These are phyloP conservation scores for Angomonas ambiguus DNA, from an alignment of 208 protist species.

Conservation along the genomic window DNA sequence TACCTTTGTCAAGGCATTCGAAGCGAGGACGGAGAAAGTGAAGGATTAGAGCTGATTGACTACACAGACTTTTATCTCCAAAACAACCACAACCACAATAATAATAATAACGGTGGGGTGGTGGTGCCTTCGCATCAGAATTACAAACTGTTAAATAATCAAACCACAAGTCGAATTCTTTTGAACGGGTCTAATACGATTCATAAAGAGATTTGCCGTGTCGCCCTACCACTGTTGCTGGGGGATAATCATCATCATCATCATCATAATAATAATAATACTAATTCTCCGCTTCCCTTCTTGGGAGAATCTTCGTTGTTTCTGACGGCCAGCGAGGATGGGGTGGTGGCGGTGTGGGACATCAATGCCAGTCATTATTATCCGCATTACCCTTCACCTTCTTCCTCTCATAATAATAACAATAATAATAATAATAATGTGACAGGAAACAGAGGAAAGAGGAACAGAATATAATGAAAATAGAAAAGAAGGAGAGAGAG, in stretches of 20 bases:
- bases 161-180: not conserved
- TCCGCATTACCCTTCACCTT: no score
- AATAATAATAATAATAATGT: not conserved
- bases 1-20: conserved; percentile 48
- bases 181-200: conserved; percentile 27
- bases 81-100: no score
- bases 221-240: conserved; percentile 50
- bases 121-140: no score
- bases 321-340: conserved; percentile 82
- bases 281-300: no score
- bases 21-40: conserved; percentile 74
- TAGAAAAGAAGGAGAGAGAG: conserved; percentile 2
- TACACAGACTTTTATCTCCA: conserved; percentile 5
- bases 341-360: conserved; percentile 69
- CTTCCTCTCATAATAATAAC: not conserved
- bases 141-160: not conserved
- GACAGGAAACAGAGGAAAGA: not conserved
- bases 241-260: conserved; percentile 20
- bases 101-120: no score
- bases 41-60: conserved; percentile 45
- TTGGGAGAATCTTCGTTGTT: no score
- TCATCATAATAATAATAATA: no score
- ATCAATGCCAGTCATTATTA: conserved; percentile 7
- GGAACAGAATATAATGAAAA: no score
- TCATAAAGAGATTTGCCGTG: conserved; percentile 62